phyloP scores from a whole-genome alignment of 2,329 filamentous ascomycete species.

The Aspergillus felis region DNA sequence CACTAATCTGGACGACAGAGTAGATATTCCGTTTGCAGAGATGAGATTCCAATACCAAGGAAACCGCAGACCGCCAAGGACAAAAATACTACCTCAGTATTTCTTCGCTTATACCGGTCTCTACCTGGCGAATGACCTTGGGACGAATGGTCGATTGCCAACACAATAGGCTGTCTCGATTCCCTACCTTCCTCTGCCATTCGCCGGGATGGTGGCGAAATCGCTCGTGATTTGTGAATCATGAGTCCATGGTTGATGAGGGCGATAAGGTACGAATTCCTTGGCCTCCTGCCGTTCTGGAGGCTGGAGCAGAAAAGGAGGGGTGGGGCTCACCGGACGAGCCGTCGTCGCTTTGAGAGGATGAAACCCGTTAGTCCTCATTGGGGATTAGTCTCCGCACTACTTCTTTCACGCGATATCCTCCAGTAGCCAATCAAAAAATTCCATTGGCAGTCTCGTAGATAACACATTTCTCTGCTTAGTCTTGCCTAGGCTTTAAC shows the following conservation, averaged over 20 bases:
- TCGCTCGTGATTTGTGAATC: neutral
- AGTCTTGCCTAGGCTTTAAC: neutral
- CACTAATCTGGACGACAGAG: too few species aligned
- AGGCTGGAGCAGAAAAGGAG: neutral
- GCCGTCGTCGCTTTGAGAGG: neutral
- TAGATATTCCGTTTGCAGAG: neutral
- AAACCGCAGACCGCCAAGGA: neutral
- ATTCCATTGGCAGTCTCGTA: neutral
- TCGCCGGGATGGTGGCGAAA: neutral
- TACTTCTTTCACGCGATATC: neutral
- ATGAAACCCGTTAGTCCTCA: neutral
- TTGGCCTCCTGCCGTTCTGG: too few species aligned
- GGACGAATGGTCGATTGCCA: neutral
- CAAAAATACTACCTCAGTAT: neutral
- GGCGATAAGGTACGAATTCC: too few species aligned
- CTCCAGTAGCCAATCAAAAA: neutral
- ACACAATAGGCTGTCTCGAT: neutral
- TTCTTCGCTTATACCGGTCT: neutral
- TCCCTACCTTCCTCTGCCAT: neutral
- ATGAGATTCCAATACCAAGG: neutral
- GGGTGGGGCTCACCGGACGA: neutral
- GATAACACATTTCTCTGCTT: neutral
- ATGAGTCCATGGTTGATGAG: neutral
- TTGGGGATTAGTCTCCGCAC: neutral
- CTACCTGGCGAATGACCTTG: neutral